Base-by-base conservation (phyloP, 2,329 filamentous ascomycete species). In the Mycosphaerella sp. region DNA sequence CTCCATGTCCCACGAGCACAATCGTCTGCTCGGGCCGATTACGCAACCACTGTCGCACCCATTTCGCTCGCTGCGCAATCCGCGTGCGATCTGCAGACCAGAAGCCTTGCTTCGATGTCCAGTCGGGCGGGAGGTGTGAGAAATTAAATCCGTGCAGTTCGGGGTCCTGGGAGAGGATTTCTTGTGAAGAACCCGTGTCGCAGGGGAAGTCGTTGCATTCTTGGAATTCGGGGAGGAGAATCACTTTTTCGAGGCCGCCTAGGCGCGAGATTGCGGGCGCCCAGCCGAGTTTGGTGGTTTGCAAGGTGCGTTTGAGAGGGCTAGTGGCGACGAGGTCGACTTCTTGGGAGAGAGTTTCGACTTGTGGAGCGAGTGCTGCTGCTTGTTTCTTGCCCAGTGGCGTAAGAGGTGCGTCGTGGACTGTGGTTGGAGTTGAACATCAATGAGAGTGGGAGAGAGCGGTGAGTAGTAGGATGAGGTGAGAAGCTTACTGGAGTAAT, bases 1-100 rank as follows among this genome's bases (percentile, higher is more conserved):
- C 67, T 11, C 67, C 67, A 54, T 69, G 67, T 1, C 64, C 66
- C 3, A 69, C 67, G n/a, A 69, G 54, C 29, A 69, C 66, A 29
- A 69, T 69, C 12, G 58, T 62, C 55, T 64, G 51, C 56, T 69
- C 66, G 1, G 65, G 64, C n/a, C 64, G 47, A 23, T 66, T 60
- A n/a, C 61, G 56, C 48, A 69, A 48, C 56, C 58, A 68, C 43
- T 63, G 62, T 14, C 67, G 48, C 5, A 69, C 62, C 65, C 64
- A 67, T 40, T 54, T 53, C 10, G 66, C 67, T 5, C 67, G 62
- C 39, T 63, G 57, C 8, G 57, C 50, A 4, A 67, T 55, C 3
- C 53, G 42, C 9, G 44, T 38, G 9, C 49, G 39, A 38, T 65
- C 64, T 2, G 59, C 51, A 6, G 58, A 59, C 57, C 59, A 69